Conservation (phyloP, 306 rosid species). For the Pyrus betulifolia region DNA sequence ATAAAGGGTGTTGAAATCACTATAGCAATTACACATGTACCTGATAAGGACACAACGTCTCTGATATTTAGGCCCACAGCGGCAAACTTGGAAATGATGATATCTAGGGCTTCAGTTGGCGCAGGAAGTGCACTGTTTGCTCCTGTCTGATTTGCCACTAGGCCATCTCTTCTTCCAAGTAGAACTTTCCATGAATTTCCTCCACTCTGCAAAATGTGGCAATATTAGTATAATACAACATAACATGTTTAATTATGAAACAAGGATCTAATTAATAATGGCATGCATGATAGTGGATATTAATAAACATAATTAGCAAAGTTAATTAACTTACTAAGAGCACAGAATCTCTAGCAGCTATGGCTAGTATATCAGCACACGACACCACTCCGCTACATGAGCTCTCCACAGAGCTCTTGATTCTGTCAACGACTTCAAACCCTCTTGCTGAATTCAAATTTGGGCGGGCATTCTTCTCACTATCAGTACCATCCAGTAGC, state of each 20-base stretch:
- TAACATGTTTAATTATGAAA: not conserved
- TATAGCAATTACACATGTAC: slow-evolving; percentile 14
- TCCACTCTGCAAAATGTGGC: slow-evolving; percentile 49
- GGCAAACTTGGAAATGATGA: slow-evolving; percentile 42
- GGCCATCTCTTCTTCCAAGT: slow-evolving; percentile 74
- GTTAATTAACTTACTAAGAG: slow-evolving; percentile 38
- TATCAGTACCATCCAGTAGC: slow-evolving; percentile 53
- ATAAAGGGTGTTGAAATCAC: not conserved
- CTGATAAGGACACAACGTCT: slow-evolving; percentile 70
- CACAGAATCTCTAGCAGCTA: slow-evolving; percentile 84
- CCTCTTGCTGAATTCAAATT: slow-evolving; percentile 73
- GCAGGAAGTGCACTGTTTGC: slow-evolving; percentile 46
- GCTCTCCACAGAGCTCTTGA: slow-evolving; percentile 73
- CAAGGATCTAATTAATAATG: not conserved
- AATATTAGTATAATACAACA: not conserved
- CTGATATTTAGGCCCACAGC: slow-evolving; percentile 43
- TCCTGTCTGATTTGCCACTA: slow-evolving; percentile 43
- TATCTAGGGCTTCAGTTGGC: slow-evolving; percentile 41
- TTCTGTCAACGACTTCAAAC: slow-evolving; percentile 64
- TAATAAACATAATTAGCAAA: too few relatives aligned
- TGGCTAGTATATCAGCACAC: slow-evolving; percentile 74
- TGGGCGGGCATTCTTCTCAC: slow-evolving; percentile 60
- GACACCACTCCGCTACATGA: slow-evolving; percentile 73
- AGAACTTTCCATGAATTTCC: slow-evolving; percentile 65
- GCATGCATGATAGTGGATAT: not conserved